Conservation (phyloP, 179 eudicot species). For the Silene coronaria region DNA sequence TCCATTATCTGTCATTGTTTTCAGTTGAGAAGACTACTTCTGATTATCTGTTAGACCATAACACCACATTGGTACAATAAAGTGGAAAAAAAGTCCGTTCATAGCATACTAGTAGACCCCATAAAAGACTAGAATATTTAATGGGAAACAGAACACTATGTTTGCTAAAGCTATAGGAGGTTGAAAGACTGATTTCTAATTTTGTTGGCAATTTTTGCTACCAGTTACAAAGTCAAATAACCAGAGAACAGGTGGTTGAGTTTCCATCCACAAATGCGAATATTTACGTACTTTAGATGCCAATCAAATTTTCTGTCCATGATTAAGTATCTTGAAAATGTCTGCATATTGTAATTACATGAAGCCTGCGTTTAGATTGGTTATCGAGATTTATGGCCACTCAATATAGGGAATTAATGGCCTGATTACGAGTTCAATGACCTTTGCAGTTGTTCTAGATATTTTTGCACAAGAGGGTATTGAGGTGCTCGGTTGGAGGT, state of each 20-base stretch:
- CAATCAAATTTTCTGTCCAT: not conserved
- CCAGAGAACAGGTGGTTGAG: not conserved
- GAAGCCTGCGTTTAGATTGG: not conserved
- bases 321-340: not conserved
- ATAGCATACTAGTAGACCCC: not conserved
- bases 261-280: not conserved
- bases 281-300: not conserved
- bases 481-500: constrained; percentile 97
- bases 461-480: constrained; percentile 85
- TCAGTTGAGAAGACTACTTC: not conserved
- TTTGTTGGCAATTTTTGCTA: not conserved
- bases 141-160: not conserved
- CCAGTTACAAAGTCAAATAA: not conserved
- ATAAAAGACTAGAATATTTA: not conserved
- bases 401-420: not conserved
- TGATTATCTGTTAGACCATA: not conserved
- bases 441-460: constrained; percentile 51
- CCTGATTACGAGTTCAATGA: constrained; percentile 8
- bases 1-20: not conserved
- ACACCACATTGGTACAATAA: not conserved
- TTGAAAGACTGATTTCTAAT: constrained; percentile 2
- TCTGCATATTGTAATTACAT: not conserved
- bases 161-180: not conserved
- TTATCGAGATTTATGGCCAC: not conserved
- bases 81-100: not conserved